Evolutionary conservation across 1,284 basidiomycete genomes (phyloP).

Genomic region (Ganoderma sp.): DNA sequence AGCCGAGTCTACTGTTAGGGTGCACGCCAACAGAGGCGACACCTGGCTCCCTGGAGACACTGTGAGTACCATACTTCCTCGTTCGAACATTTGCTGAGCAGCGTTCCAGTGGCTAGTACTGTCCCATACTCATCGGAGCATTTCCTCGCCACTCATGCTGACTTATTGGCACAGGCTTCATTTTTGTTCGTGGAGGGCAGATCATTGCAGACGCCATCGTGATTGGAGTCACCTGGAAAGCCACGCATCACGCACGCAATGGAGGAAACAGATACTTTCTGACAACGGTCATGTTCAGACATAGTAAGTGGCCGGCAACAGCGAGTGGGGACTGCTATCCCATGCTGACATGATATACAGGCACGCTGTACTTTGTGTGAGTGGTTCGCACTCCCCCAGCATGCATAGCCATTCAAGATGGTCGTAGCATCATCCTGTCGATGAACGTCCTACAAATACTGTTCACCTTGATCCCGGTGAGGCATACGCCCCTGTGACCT

Average conservation of each 20-base stretch:
- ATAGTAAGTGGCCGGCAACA: neutral
- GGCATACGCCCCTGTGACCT: too few relatives aligned
- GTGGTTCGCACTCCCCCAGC: neutral
- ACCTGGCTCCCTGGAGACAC: neutral
- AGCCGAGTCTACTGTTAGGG: neutral
- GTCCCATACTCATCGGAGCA: neutral
- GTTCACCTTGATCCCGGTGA: neutral
- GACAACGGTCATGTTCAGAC: neutral
- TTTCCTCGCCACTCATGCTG: neutral
- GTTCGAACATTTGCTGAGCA: neutral
- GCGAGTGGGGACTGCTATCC: neutral
- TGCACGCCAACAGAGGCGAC: neutral
- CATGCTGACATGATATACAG: neutral
- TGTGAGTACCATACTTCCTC: neutral
- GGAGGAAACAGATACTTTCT: neutral
- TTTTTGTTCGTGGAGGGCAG: neutral
- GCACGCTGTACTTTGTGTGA: slow-evolving; percentile 4
- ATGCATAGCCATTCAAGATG: neutral
- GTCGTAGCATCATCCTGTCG: neutral
- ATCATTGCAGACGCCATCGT: neutral
- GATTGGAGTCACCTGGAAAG: slow-evolving; percentile 3
- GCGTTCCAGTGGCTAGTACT: neutral
- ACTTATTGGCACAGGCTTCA: neutral
- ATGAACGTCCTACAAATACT: neutral
- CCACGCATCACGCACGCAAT: neutral